phyloP scores from a whole-genome alignment of 306 rosid genomes.

The Trifolium repens region DNA sequence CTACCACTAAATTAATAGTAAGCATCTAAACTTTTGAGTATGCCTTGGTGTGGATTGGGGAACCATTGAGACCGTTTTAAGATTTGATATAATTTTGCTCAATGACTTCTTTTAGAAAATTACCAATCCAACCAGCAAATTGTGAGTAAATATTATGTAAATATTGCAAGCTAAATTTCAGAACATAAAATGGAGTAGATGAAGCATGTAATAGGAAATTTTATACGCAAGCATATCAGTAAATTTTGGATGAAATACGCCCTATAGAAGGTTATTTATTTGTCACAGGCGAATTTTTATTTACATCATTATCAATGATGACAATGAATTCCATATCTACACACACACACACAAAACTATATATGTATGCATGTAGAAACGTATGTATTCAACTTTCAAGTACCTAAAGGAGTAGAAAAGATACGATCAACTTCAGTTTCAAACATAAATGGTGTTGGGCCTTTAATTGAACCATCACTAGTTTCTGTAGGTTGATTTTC shows the following conservation, averaged over 20 bases:
- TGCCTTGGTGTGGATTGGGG: not conserved
- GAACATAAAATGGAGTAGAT: not conserved
- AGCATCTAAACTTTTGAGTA: slow-evolving; percentile 22
- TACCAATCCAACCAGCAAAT: slow-evolving; percentile 23
- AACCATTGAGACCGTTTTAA: slow-evolving; percentile 4
- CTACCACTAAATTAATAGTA: slow-evolving; percentile 25
- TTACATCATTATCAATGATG: slow-evolving; percentile 21
- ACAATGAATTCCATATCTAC: slow-evolving; percentile 35
- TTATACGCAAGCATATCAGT: not conserved
- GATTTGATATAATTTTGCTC: not conserved
- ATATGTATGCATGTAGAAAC: not conserved
- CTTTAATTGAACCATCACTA: slow-evolving; percentile 55
- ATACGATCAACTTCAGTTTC: slow-evolving; percentile 93
- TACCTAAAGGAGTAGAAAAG: slow-evolving; percentile 95
- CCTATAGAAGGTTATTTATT: slow-evolving; percentile 20
- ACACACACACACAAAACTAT: not conserved
- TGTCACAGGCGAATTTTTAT: slow-evolving; percentile 14
- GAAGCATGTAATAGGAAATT: slow-evolving; percentile 11
- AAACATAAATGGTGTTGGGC: slow-evolving; percentile 83
- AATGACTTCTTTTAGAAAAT: slow-evolving; percentile 28
- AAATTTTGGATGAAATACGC: slow-evolving; percentile 14
- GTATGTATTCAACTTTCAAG: slow-evolving; percentile 26
- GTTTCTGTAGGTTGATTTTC: slow-evolving; percentile 63
- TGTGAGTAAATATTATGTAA: slow-evolving; percentile 24
- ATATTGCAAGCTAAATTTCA: slow-evolving; percentile 24